Evolutionary conservation across 805 yeast species (phyloP), one percentile per base, ranked within the genome.

Genomic region (Wickerhamiella shivajii): DNA sequence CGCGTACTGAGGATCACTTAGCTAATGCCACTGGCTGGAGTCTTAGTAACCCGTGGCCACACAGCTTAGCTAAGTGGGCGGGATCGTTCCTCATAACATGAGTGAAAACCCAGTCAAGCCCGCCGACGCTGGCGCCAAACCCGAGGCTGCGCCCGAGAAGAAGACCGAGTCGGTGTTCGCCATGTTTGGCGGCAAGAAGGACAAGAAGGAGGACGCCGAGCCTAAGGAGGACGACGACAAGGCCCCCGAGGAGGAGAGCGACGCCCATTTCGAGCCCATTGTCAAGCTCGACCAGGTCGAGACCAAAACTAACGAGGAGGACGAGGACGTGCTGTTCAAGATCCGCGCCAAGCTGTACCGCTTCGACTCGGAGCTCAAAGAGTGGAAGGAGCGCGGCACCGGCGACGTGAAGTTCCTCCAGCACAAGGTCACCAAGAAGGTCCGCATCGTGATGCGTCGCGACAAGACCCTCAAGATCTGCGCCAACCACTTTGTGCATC

Each of bases 351-450:
- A 90, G 63, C 67, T 90, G 54, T 90, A 87, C 68, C 78, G 83
- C 61, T 87, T 78, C 66, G 64, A 61, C 44, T 42, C 45, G 43
- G 50, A 49, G 21, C 41, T 40, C 41, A 75, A 75, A 50, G 97
- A 90, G 63, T 90, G 98, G 98, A 90, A 90, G 61, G 98, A 90
- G 69, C 80, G 98, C 67, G 98, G 98, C 50, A 83, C 95, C 22
- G 98, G 98, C 53, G 98, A 90, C 54, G 94, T 84, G 50, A 83
- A 90, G 63, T 81, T 90, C 61, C 72, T 90, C 56, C 68, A 87
- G 65, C 95, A 87, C 66, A 84, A 83, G 60, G 62, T 63, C 41
- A 64, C 81, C 39, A 69, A 71, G 39, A 85, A 83, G 64, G 81
- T 80, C 44, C 77, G 98, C 66, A 61, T 90, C 45, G 67, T 90